Conservation (phyloP, 2,329 filamentous ascomycete species). For the Orbilia ellipsospora region DNA sequence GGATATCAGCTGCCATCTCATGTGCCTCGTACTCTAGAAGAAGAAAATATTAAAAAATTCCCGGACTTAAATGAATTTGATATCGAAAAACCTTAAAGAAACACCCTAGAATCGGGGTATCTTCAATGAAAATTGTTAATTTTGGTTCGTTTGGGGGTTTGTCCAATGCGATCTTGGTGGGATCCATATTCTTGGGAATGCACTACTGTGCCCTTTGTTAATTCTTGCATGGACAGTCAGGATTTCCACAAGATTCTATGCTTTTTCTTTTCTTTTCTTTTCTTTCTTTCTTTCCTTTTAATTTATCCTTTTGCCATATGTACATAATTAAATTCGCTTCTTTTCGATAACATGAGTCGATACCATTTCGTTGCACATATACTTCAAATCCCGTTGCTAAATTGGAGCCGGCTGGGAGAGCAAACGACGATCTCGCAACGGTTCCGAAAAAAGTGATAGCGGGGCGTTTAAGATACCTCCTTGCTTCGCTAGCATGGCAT, state of each 20-base stretch:
- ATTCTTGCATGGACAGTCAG: background rate
- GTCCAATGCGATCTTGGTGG: slow-evolving; percentile 33
- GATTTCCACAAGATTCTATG: background rate
- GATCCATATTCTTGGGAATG: slow-evolving; percentile 41
- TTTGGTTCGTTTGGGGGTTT: slow-evolving; percentile 9
- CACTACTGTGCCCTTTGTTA: slow-evolving; percentile 29
- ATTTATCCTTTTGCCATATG: too few species aligned
- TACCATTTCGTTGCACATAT: slow-evolving; percentile 23
- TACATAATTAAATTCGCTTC: too few species aligned
- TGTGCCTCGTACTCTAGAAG: slow-evolving; percentile 51
- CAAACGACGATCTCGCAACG: slow-evolving; percentile 14
- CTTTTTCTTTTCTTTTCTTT: slow-evolving; percentile 16
- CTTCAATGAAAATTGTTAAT: background rate
- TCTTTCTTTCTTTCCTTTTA: background rate
- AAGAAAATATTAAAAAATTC: slow-evolving; percentile 37
- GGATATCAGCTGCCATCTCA: slow-evolving; percentile 56
- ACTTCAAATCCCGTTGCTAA: slow-evolving; percentile 22
- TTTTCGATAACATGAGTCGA: background rate
- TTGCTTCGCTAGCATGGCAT: slow-evolving; percentile 40
- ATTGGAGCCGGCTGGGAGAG: background rate
- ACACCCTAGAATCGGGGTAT: slow-evolving; percentile 22
- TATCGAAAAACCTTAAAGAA: slow-evolving; percentile 11
- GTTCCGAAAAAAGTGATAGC: slow-evolving; percentile 9
- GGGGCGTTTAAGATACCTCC: slow-evolving; percentile 29
- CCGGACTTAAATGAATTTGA: slow-evolving; percentile 40